Conservation (phyloP, 108 stramenopile genomes). For the Chaetoceros muelleri region DNA sequence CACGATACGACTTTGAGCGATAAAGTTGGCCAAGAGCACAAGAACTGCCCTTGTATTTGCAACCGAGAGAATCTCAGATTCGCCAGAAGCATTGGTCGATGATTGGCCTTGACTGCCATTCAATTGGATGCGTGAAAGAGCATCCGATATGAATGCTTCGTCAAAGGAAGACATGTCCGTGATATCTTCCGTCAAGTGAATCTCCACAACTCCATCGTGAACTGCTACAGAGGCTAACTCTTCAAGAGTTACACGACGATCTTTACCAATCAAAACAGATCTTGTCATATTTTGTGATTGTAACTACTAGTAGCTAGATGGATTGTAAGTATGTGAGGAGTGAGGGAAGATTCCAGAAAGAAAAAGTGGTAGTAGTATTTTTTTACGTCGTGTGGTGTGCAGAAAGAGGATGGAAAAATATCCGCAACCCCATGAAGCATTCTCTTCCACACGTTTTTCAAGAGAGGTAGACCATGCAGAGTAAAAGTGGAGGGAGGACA, state of each 20-base stretch:
- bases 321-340: too few relatives aligned
- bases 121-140: neutral
- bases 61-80: neutral
- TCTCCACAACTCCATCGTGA: constrained; percentile 4
- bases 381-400: too few relatives aligned
- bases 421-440: too few relatives aligned
- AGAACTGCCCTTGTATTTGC: neutral
- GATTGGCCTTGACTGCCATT: too few relatives aligned
- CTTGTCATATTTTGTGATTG: neutral
- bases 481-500: too few relatives aligned
- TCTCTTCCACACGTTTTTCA: too few relatives aligned
- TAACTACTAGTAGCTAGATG: too few relatives aligned
- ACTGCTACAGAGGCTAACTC: constrained; percentile 1
- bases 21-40: neutral
- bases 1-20: neutral
- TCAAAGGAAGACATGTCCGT: neutral
- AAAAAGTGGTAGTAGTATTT: too few relatives aligned
- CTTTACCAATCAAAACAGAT: constrained; percentile 13
- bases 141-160: neutral
- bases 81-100: too few relatives aligned
- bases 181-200: neutral
- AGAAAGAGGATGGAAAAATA: too few relatives aligned
- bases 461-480: too few relatives aligned
- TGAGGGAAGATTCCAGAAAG: too few relatives aligned
- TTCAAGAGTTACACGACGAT: constrained; percentile 5